Evolutionary conservation across 2,329 filamentous ascomycete genomes (phyloP).

Genomic region (Akanthomyces muscarius): DNA sequence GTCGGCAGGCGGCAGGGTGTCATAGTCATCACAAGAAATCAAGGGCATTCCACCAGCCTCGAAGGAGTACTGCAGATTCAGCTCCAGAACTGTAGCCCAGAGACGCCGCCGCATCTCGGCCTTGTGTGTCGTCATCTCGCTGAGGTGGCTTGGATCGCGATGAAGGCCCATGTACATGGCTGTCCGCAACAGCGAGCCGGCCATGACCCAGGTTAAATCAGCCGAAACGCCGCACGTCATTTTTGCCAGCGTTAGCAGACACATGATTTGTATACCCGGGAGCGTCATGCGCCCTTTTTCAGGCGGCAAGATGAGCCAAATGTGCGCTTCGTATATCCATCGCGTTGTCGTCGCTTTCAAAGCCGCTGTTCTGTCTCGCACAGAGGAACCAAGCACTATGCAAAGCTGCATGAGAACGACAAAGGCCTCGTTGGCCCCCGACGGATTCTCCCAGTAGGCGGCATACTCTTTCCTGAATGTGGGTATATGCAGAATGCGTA

Average conservation of each 20-base stretch:
- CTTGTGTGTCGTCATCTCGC: constrained; percentile 43
- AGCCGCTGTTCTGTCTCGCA: constrained; percentile 44
- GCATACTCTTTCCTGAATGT: constrained; percentile 53
- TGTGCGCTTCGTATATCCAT: constrained; percentile 51
- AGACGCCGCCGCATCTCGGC: constrained; percentile 53
- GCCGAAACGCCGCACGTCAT: constrained; percentile 44
- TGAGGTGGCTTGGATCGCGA: constrained; percentile 49
- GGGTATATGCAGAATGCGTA: constrained; percentile 55
- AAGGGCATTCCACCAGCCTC: constrained; percentile 49
- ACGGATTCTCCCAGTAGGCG: constrained; percentile 43
- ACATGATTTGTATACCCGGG: constrained; percentile 47
- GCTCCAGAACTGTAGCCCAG: constrained; percentile 54
- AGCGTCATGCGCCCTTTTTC: constrained; percentile 49
- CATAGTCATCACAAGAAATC: constrained; percentile 44
- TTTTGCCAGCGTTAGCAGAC: constrained; percentile 48
- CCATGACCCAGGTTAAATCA: constrained; percentile 50
- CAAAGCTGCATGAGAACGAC: constrained; percentile 51
- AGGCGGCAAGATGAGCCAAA: constrained; percentile 44
- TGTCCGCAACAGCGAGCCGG: constrained; percentile 47
- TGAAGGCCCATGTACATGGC: constrained; percentile 58
- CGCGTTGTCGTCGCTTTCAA: constrained; percentile 40
- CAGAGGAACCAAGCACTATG: constrained; percentile 47
- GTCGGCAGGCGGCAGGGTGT: constrained; percentile 47
- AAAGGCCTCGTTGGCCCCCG: constrained; percentile 39
- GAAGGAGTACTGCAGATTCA: constrained; percentile 48